Evolutionary conservation across 2,329 filamentous ascomycete species (phyloP).

Genomic region (Colletotrichum incanum): DNA sequence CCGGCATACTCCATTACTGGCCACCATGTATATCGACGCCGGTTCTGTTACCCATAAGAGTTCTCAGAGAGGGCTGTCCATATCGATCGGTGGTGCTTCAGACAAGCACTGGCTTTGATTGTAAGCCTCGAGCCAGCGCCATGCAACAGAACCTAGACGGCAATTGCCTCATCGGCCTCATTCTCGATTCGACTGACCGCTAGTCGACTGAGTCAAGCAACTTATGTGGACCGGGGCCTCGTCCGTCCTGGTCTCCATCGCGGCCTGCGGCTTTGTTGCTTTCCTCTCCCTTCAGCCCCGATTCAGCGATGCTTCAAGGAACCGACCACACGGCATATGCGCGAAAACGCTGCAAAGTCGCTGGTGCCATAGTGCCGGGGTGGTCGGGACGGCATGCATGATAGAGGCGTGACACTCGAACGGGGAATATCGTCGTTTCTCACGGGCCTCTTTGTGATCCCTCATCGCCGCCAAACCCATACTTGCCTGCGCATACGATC

Average conservation of each 20-base stretch:
- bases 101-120: not conserved
- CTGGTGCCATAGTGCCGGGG: not conserved
- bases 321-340: not conserved
- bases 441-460: conserved; percentile 52
- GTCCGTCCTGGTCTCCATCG: conserved; percentile 21
- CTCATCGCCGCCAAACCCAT: conserved; percentile 29
- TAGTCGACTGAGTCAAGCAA: conserved; percentile 37
- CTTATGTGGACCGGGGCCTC: not conserved
- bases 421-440: conserved; percentile 51
- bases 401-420: conserved; percentile 43
- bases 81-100: not conserved
- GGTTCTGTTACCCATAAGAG: not conserved
- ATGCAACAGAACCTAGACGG: conserved; percentile 8
- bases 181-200: conserved; percentile 30
- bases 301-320: not conserved
- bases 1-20: not conserved
- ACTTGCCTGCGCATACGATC: conserved; percentile 41
- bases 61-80: not conserved
- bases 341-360: not conserved
- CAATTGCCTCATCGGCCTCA: not conserved
- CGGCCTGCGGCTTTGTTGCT: not conserved
- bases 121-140: conserved; percentile 17
- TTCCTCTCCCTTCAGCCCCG: not conserved
- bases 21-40: not conserved
- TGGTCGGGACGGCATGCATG: conserved; percentile 29